Conservation (phyloP, 192 early-diverging fungal species). For the Neocallimastix lanati region DNA sequence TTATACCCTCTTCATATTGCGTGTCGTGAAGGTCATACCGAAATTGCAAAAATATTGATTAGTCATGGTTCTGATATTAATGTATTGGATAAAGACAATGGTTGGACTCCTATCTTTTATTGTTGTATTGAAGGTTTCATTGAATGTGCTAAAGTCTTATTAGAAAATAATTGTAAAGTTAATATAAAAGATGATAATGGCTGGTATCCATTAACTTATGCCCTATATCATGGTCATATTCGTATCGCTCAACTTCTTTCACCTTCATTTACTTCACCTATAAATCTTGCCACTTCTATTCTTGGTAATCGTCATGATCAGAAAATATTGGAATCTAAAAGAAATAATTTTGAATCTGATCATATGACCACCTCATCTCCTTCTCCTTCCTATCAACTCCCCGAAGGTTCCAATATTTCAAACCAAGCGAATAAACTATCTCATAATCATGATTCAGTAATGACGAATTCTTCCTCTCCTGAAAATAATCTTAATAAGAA, state of each 20-base stretch:
- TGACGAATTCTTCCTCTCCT: neutral
- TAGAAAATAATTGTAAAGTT: slow-evolving; percentile 56
- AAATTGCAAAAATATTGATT: slow-evolving; percentile 54
- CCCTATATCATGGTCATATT: slow-evolving; percentile 3
- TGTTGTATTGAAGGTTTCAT: slow-evolving; percentile 77
- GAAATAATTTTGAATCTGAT: neutral
- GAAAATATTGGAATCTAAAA: neutral
- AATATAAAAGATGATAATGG: slow-evolving; percentile 65
- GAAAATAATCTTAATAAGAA: neutral
- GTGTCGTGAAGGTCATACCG: slow-evolving; percentile 59
- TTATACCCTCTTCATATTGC: slow-evolving; percentile 78
- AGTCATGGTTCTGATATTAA: slow-evolving; percentile 56
- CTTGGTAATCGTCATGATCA: neutral
- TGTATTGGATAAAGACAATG: slow-evolving; percentile 67
- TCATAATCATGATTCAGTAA: neutral
- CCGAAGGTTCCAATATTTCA: too few species aligned
- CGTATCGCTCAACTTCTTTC: neutral
- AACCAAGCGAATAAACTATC: too few species aligned
- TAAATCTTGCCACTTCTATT: slow-evolving; percentile 4
- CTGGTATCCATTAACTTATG: slow-evolving; percentile 73
- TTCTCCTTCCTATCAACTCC: too few species aligned
- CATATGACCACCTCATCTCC: too few species aligned
- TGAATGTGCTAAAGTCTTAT: slow-evolving; percentile 56
- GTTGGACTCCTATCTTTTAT: slow-evolving; percentile 95
- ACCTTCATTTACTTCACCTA: neutral